Conservation (phyloP, 441 rosid genomes). For the Euphorbia corollata region DNA sequence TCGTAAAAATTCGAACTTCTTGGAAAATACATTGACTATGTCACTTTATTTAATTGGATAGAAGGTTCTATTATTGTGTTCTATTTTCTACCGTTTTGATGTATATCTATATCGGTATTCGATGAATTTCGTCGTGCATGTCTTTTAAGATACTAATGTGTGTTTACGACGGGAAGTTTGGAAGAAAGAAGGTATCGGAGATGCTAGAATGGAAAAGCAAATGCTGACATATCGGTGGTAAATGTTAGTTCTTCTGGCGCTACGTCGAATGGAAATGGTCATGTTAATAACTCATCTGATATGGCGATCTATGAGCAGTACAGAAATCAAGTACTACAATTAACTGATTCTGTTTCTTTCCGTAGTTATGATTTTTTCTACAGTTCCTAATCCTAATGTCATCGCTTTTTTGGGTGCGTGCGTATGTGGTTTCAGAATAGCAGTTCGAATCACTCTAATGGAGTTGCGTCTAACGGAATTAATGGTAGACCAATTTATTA, state of each 20-base stretch:
- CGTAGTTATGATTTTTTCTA: neutral
- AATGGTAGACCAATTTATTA: conserved; percentile 36
- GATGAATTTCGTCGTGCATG: conserved; percentile 2
- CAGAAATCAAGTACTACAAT: conserved; percentile 36
- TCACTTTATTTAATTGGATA: neutral
- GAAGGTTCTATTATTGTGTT: neutral
- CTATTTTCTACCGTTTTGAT: neutral
- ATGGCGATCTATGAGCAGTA: conserved; percentile 59
- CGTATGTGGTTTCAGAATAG: conserved; percentile 29
- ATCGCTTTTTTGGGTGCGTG: too few species aligned
- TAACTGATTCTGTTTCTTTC: neutral
- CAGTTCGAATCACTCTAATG: conserved; percentile 31
- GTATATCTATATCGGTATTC: neutral
- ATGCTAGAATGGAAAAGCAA: conserved; percentile 35
- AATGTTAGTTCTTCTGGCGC: conserved; percentile 23
- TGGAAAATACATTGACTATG: neutral
- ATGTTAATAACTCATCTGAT: conserved; percentile 39
- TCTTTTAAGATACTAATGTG: conserved; percentile 32
- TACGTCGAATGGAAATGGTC: conserved; percentile 38
- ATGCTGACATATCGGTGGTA: conserved; percentile 29
- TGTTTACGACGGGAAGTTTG: conserved; percentile 77
- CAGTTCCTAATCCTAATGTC: neutral
- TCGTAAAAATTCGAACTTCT: neutral
- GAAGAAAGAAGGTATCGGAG: conserved; percentile 52
- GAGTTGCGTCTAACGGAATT: conserved; percentile 34